Base-by-base conservation (phyloP, 2,329 filamentous ascomycete species). In the Paecilomyces sp. region DNA sequence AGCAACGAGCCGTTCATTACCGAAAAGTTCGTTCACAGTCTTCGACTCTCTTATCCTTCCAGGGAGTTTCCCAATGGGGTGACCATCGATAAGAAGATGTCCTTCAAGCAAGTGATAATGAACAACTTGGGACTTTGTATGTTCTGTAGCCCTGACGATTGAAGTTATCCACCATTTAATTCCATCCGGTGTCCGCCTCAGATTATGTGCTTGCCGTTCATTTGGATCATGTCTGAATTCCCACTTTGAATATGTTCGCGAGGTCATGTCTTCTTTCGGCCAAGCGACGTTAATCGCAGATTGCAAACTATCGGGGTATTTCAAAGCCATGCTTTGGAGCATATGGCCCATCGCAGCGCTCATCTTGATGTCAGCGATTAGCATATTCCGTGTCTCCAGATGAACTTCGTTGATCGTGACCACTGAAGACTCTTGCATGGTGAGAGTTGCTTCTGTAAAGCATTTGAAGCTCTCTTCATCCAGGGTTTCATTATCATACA, bases 21-120 rank as follows among this genome's bases (percentile, higher is more conserved):
- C 81, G 64, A 89, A 87, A 0, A 89, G 74, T 3, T 79, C 74
- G 5, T 71, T 68, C 7, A 87, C 73, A 1, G 71, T 67, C 12
- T 62, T 55, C 0, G 79, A 74, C 3, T 81, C 66, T 18, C 77
- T 78, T 52, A 84, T 81, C 1, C 81, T 72, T 0, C 75, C 66
- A 0, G 87, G 86, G 0, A 89, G 75, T 12, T 80, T 83, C 1
- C 81, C 79, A 12, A 83, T 63, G 6, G 78, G 74, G 54, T 78
- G 67, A 0, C 80, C 79, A 60, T 85, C 72, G 4, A 85, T 71
- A 0, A 83, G 69, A 0, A 85, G 66, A 54, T 79, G 74, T 0
- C 82, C 82, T 36, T 78, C 73, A 0, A 83, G 57, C 0, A 80
- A 60, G 63, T 84, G 71, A 62, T 77, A 80, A 55, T 79, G 73